These are phyloP conservation scores for Pyrenophora seminiperda DNA, from an alignment of 2,329 filamentous ascomycete genomes.

Conservation along the genomic window DNA sequence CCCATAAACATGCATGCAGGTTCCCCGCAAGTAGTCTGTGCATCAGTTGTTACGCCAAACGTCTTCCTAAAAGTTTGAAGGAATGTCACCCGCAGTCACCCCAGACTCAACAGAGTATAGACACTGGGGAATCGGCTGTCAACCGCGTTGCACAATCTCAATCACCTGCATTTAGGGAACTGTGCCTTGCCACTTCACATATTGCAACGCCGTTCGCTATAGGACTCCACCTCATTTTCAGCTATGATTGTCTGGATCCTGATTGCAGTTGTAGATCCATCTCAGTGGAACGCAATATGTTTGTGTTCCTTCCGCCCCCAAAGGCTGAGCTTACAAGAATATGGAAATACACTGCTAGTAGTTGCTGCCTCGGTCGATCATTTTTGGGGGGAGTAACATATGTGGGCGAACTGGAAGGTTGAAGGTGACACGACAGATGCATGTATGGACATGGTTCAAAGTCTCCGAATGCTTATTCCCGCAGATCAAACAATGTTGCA, in stretches of 20 bases:
- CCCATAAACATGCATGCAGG: constrained; percentile 23
- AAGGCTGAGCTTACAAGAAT: background rate
- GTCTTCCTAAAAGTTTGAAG: constrained; percentile 15
- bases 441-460: constrained; percentile 28
- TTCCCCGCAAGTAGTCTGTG: constrained; percentile 16
- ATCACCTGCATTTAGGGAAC: background rate
- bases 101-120: constrained; percentile 4
- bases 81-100: constrained; percentile 18
- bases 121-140: constrained; percentile 17
- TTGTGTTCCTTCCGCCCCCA: constrained; percentile 1
- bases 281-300: background rate
- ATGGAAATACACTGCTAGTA: too few species aligned
- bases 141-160: constrained; percentile 13
- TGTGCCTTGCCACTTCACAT: background rate
- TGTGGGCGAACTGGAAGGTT: constrained; percentile 11
- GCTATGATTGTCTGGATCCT: too few species aligned
- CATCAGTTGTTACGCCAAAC: constrained; percentile 29
- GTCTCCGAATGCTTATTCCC: constrained; percentile 7
- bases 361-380: background rate
- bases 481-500: too few species aligned
- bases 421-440: constrained; percentile 27
- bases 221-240: too few species aligned
- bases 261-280: background rate
- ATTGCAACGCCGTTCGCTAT: too few species aligned
- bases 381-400: constrained; percentile 18